These are phyloP conservation scores for Lentinula aciculospora DNA, from an alignment of 768 basidiomycete genomes.

Conservation along the genomic window DNA sequence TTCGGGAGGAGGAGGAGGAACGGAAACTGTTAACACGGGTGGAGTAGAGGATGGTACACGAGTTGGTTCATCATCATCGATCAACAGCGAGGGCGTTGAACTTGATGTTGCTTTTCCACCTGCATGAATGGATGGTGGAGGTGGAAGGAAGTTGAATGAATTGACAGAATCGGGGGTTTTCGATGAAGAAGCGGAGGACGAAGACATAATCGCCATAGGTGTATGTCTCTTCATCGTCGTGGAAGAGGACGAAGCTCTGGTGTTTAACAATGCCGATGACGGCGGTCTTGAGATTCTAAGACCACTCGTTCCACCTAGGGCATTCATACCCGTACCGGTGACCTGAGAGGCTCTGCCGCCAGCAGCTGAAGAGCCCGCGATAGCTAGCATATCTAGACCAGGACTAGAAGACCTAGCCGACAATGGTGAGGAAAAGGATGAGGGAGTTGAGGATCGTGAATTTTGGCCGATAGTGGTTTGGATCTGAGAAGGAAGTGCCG, in stretches of 20 bases:
- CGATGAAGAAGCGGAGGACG: slow-evolving; percentile 12
- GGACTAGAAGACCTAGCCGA: neutral
- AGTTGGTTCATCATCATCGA: neutral
- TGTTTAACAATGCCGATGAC: neutral
- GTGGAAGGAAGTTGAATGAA: slow-evolving; percentile 11
- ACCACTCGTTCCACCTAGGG: neutral
- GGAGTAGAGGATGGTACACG: slow-evolving; percentile 15
- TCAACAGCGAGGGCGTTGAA: slow-evolving; percentile 11
- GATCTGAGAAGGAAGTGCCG: neutral
- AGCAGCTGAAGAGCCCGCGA: neutral
- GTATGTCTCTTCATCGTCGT: slow-evolving; percentile 10
- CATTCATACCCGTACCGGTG: neutral
- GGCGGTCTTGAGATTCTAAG: neutral
- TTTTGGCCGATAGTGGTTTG: neutral
- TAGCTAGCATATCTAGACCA: neutral
- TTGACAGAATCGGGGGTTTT: slow-evolving; percentile 5
- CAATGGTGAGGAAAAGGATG: neutral
- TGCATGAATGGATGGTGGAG: slow-evolving; percentile 14
- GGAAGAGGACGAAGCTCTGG: neutral
- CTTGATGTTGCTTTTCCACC: slow-evolving; percentile 10
- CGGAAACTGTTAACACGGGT: slow-evolving; percentile 14
- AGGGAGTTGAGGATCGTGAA: neutral
- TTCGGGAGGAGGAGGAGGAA: slow-evolving; percentile 23
- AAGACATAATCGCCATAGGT: slow-evolving; percentile 13
- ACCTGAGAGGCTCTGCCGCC: neutral